Evolutionary conservation across 148 eudicot species (phyloP).

Genomic region (Arbutus unedo): DNA sequence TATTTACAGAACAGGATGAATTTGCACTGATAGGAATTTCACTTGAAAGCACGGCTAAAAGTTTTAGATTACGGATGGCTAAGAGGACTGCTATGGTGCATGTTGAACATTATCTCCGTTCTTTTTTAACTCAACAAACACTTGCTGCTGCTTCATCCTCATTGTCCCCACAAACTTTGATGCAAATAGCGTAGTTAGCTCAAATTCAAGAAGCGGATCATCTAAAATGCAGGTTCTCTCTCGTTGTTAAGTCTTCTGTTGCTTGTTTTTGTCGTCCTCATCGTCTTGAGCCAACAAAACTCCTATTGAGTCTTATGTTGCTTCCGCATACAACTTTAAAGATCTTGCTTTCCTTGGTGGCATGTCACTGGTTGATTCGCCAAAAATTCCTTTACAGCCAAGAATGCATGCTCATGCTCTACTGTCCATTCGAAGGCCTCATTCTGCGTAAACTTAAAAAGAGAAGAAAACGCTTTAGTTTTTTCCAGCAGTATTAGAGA

Average conservation of each 20-base stretch:
- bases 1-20: slow-evolving; percentile 75
- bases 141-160: slow-evolving; percentile 70
- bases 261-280: too few species aligned
- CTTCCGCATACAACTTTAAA: too few species aligned
- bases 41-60: slow-evolving; percentile 52
- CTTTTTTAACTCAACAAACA: slow-evolving; percentile 62
- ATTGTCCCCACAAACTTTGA: slow-evolving; percentile 61
- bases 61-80: slow-evolving; percentile 60
- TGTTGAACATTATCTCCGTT: slow-evolving; percentile 64
- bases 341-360: too few species aligned
- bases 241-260: not conserved
- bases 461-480: too few species aligned
- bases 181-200: slow-evolving; percentile 70
- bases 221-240: slow-evolving; percentile 31
- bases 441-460: too few species aligned
- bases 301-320: too few species aligned
- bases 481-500: too few species aligned
- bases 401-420: too few species aligned
- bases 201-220: slow-evolving; percentile 87
- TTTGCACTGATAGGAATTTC: slow-evolving; percentile 59
- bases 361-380: too few species aligned
- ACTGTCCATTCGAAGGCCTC: too few species aligned
- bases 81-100: slow-evolving; percentile 72
- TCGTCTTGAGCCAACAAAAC: too few species aligned
- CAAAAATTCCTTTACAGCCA: too few species aligned